Evolutionary conservation across 805 yeast genomes (phyloP).

Genomic region (Yamadazyma nakazawae): DNA sequence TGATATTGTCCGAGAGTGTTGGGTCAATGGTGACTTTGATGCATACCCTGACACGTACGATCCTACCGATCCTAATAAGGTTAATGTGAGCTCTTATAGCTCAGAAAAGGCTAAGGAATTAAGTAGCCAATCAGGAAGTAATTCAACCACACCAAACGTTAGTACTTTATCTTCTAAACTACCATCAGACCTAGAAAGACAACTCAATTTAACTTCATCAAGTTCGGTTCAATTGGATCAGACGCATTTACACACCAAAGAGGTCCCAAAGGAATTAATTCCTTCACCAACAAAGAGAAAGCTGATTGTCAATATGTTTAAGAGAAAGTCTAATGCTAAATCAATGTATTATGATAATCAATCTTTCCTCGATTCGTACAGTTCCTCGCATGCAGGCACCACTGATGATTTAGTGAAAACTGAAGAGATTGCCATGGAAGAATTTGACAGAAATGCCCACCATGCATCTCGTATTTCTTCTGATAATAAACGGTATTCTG

Average conservation of each 20-base stretch:
- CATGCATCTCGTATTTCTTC: conserved; percentile 22
- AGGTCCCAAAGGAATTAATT: background rate
- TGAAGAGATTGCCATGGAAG: conserved; percentile 52
- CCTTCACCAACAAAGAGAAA: conserved; percentile 23
- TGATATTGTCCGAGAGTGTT: conserved; percentile 73
- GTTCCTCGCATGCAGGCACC: conserved; percentile 23
- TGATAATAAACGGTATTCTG: conserved; percentile 11
- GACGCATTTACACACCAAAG: background rate
- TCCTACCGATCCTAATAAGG: conserved; percentile 75
- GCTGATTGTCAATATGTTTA: conserved; percentile 30
- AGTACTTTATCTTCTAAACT: conserved; percentile 8
- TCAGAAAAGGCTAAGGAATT: conserved; percentile 18
- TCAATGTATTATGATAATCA: conserved; percentile 24
- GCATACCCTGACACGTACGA: conserved; percentile 67
- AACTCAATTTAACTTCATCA: conserved; percentile 10
- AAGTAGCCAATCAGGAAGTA: conserved; percentile 10
- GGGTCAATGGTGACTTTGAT: conserved; percentile 60
- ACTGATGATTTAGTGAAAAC: conserved; percentile 38
- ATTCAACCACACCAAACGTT: conserved; percentile 8
- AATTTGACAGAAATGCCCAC: conserved; percentile 24
- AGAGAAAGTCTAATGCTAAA: conserved; percentile 30
- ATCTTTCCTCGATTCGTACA: conserved; percentile 32
- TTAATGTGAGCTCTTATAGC: conserved; percentile 45
- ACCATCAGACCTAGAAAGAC: conserved; percentile 7
- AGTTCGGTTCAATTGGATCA: conserved; percentile 10